Base-by-base conservation (phyloP, 2,329 filamentous ascomycete species). In the Neonectria ditissima region DNA sequence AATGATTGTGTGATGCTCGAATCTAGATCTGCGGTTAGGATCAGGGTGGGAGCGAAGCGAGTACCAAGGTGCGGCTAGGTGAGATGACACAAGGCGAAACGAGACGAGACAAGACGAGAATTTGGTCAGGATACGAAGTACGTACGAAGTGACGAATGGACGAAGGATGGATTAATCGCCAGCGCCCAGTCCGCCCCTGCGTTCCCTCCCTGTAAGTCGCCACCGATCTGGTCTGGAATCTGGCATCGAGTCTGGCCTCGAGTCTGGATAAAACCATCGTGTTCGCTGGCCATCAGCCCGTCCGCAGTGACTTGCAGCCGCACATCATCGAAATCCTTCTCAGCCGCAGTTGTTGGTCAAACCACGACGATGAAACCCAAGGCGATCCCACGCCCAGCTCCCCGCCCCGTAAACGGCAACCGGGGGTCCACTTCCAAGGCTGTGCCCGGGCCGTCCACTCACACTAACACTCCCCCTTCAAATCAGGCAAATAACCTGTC, bases 401-500 rank as follows among this genome's bases (percentile, higher is more conserved):
- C 63, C 68, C 59, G 59, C 65, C 61, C 63, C 63, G 53, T 61
- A 64, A 65, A 63, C 55, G 59, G 67, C 60, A 54, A 45, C 58
- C 57, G 52, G 34, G 59, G 57, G 59, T 56, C 63, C 71, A 70
- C 70, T 60, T 63, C 55, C 71, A 73, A 70, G 71, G 71, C 71
- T 73, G 69, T 72, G 67, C 58, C 43, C 22, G 58, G 51, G 65
- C 68, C 68, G 65, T 65, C 62, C 60, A 69, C 61, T 70, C 62
- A 62, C 58, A 63, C 55, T 47, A 67, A 56, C 39, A 55, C 44
- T 54, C 54, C 62, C 63, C 68, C 65, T 71, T 71, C 60, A 68
- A 9, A 65, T 67, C 61, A 66, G 61, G 64, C 54, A 54, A 65
- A 62, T 55, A 37, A 56, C 41, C 48, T 30, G 24, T 55, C 20